Evolutionary conservation across 768 basidiomycete species (phyloP).

Genomic region (Russula brevipes): DNA sequence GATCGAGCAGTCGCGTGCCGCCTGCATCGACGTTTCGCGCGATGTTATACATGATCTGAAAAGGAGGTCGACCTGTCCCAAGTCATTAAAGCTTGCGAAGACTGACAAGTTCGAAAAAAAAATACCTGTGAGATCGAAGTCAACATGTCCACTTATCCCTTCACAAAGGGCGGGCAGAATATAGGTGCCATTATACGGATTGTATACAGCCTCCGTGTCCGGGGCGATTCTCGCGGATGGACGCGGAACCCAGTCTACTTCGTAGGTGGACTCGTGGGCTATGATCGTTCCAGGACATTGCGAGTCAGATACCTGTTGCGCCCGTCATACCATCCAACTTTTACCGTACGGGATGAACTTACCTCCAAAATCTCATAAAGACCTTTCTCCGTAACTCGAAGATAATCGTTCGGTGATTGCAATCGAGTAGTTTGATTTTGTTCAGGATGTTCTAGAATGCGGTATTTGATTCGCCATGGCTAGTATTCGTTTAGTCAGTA

Average conservation of each 20-base stretch:
- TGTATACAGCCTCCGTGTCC: constrained; percentile 50
- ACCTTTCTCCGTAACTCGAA: constrained; percentile 71
- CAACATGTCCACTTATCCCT: constrained; percentile 73
- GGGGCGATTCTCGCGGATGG: constrained; percentile 68
- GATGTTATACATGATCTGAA: constrained; percentile 88
- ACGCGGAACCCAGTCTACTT: constrained; percentile 73
- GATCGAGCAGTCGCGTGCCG: constrained; percentile 64
- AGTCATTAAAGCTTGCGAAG: background rate
- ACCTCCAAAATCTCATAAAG: constrained; percentile 67
- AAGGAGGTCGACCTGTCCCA: constrained; percentile 74
- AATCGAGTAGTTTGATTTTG: constrained; percentile 40
- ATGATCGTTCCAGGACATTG: constrained; percentile 78
- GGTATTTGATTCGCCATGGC: constrained; percentile 88
- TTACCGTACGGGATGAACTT: background rate
- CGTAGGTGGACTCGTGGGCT: constrained; percentile 54
- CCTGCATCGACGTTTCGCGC: constrained; percentile 64
- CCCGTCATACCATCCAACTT: background rate
- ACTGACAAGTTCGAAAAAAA: background rate
- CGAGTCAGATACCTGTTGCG: constrained; percentile 63
- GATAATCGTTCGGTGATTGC: constrained; percentile 61
- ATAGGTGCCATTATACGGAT: constrained; percentile 65
- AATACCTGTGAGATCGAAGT: constrained; percentile 72
- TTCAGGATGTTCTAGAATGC: constrained; percentile 43
- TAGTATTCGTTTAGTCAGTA: constrained; percentile 32
- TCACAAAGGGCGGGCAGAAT: constrained; percentile 78